Evolutionary conservation across 1,139 yeast genomes (phyloP).

Genomic region (Groenewaldozyma auringiensis): DNA sequence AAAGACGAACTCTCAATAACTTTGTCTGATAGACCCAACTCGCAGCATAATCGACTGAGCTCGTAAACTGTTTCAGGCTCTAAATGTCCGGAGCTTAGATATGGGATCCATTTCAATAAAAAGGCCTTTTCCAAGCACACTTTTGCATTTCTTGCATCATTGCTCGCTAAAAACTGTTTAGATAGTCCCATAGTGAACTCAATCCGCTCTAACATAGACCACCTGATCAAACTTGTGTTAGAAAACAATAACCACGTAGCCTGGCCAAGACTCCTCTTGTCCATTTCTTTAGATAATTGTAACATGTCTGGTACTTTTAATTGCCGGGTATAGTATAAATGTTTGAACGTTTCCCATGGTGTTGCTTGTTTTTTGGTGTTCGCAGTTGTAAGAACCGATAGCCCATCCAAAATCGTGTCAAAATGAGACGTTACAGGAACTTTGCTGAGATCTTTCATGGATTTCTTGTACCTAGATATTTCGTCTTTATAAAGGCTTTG

Average conservation of each 20-base stretch:
- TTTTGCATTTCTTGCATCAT: neutral
- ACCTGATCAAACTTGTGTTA: neutral
- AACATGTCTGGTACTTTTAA: neutral
- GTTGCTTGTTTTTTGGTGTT: neutral
- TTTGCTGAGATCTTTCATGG: neutral
- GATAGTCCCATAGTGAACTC: constrained; percentile 1
- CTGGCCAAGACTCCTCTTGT: constrained; percentile 1
- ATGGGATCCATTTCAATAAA: neutral
- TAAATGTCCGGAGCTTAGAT: neutral
- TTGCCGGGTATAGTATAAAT: neutral
- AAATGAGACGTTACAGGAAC: neutral
- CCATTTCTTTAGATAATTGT: neutral
- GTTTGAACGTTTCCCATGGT: constrained; percentile 1
- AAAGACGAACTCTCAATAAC: neutral
- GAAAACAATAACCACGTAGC: constrained; percentile 1
- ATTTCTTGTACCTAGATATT: neutral
- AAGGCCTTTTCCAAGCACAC: constrained; percentile 2
- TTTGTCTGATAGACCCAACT: neutral
- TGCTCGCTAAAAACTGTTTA: constrained; percentile 1
- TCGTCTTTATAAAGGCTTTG: neutral
- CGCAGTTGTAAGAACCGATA: constrained; percentile 1
- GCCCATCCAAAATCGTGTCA: neutral
- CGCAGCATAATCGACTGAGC: constrained; percentile 1
- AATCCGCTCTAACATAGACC: constrained; percentile 1
- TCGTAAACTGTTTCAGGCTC: neutral